Evolutionary conservation across 176 grass and related monocot genomes (phyloP).

Genomic region (Oryza meyeriana): DNA sequence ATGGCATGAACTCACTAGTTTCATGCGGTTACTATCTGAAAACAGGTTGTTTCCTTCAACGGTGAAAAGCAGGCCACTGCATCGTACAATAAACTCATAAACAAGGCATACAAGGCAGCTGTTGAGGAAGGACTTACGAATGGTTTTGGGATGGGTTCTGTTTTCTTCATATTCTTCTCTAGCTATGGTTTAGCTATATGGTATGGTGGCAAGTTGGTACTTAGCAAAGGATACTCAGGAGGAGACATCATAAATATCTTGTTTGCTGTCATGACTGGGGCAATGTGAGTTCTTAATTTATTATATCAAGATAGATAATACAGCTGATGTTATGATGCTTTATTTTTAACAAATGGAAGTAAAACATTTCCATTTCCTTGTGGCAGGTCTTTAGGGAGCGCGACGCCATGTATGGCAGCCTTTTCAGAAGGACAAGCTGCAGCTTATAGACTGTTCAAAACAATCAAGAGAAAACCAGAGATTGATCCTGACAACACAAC

Average conservation of each 20-base stretch:
- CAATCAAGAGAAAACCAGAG: constrained; percentile 74
- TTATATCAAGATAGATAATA: not conserved
- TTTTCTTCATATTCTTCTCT: constrained; percentile 62
- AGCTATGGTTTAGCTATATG: constrained; percentile 65
- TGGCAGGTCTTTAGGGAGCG: constrained; percentile 74
- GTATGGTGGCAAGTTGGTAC: constrained; percentile 57
- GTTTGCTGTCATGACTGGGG: constrained; percentile 62
- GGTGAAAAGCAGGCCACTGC: constrained; percentile 65
- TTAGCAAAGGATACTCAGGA: constrained; percentile 59
- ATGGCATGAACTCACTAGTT: constrained; percentile 2
- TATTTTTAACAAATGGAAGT: not conserved
- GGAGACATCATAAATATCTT: constrained; percentile 62
- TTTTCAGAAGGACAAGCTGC: constrained; percentile 84
- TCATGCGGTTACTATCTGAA: constrained; percentile 1
- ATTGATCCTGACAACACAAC: constrained; percentile 67
- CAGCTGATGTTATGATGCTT: not conserved
- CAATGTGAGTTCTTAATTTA: constrained; percentile 51
- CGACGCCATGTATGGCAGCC: constrained; percentile 66
- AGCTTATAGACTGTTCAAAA: constrained; percentile 73
- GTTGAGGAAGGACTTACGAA: constrained; percentile 60
- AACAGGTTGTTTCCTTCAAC: constrained; percentile 77
- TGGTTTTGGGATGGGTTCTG: constrained; percentile 62
- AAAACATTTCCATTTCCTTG: not conserved
- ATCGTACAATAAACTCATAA: constrained; percentile 57
- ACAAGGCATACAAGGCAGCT: constrained; percentile 39